phyloP scores from a whole-genome alignment of 108 stramenopile species.

The Cyclotella cryptica region DNA sequence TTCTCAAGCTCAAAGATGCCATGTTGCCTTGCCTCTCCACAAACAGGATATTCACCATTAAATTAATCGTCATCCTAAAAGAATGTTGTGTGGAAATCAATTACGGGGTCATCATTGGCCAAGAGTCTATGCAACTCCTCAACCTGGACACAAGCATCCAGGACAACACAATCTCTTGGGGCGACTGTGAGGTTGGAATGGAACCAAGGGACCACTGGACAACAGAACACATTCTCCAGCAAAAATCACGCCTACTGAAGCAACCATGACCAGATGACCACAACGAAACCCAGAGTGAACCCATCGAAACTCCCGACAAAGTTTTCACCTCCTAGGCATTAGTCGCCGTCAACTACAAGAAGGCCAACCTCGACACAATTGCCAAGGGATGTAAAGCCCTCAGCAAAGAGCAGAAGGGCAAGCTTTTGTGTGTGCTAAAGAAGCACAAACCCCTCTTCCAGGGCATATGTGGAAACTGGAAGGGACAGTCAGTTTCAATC shows the following conservation, averaged over 20 bases:
- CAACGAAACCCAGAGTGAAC: too few species aligned
- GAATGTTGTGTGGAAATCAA: background rate
- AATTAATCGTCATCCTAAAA: background rate
- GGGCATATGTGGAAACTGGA: conserved; percentile 9
- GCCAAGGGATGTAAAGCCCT: background rate
- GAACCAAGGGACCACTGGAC: conserved; percentile 13
- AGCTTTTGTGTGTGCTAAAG: background rate
- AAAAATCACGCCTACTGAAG: background rate
- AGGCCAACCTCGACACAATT: background rate
- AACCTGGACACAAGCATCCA: background rate
- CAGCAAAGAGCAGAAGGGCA: background rate
- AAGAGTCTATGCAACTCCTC: background rate
- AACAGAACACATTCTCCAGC: background rate
- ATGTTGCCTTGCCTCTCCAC: background rate
- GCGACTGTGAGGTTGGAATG: conserved; percentile 3
- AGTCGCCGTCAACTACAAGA: background rate
- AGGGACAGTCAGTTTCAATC: background rate
- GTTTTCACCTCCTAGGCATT: background rate
- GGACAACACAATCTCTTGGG: conserved; percentile 23
- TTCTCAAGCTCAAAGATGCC: background rate
- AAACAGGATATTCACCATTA: background rate
- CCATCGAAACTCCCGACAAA: background rate
- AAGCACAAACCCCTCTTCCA: conserved; percentile 2
- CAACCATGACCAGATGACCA: background rate
- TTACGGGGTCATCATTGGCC: conserved; percentile 15